Conservation (phyloP, 768 basidiomycete species). For the Jaapia argillacea region DNA sequence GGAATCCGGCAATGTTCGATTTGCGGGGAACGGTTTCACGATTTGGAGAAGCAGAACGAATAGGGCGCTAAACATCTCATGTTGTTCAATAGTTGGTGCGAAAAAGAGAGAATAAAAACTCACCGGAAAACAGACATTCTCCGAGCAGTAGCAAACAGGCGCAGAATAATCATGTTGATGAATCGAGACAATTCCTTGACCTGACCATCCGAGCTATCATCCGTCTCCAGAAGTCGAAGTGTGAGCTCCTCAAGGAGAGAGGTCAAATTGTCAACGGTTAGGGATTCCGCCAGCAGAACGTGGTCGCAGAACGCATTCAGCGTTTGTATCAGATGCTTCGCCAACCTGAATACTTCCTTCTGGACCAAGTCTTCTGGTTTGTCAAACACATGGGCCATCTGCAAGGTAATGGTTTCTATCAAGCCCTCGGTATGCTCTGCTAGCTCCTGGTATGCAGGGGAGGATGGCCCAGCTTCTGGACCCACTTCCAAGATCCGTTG, state of each 20-base stretch:
- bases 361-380: slow-evolving; percentile 61
- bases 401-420: slow-evolving; percentile 81
- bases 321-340: slow-evolving; percentile 96
- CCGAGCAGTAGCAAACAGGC: slow-evolving; percentile 84
- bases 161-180: slow-evolving; percentile 97
- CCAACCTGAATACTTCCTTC: slow-evolving; percentile 82
- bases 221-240: slow-evolving; percentile 84
- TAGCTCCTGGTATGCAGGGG: slow-evolving; percentile 64
- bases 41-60: slow-evolving; percentile 78
- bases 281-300: slow-evolving; percentile 72
- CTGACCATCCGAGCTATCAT: slow-evolving; percentile 73
- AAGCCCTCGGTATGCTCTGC: slow-evolving; percentile 76
- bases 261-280: slow-evolving; percentile 78
- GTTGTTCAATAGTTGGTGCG: neutral
- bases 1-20: slow-evolving; percentile 61
- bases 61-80: slow-evolving; percentile 40
- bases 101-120: slow-evolving; percentile 14
- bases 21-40: slow-evolving; percentile 73
- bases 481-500: slow-evolving; percentile 76
- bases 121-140: slow-evolving; percentile 89
- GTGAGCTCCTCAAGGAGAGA: slow-evolving; percentile 90
- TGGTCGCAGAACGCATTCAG: slow-evolving; percentile 94
- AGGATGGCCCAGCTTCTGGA: slow-evolving; percentile 62
- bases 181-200: slow-evolving; percentile 92
- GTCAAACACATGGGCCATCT: slow-evolving; percentile 90